Percentiles rank a stretch among this genome's conserved stretches.
These are phyloP conservation scores for Termitomyces sp. DNA, from an alignment of 768 basidiomycete genomes.

Conservation along the genomic window DNA sequence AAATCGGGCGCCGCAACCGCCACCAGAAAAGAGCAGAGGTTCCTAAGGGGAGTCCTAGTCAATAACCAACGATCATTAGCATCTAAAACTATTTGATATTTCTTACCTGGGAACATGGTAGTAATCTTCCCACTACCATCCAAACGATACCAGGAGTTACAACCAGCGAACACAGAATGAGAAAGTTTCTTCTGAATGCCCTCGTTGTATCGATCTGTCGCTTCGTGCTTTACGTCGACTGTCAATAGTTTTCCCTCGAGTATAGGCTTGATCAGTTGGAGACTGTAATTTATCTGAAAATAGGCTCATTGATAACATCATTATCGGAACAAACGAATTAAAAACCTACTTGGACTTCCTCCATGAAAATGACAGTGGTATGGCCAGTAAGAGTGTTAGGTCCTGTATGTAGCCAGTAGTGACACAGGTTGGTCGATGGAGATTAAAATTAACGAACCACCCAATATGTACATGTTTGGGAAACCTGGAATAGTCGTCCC, in stretches of 20 bases:
- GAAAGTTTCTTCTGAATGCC: constrained; percentile 17
- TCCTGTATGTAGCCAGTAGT: constrained; percentile 21
- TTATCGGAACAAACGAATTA: not conserved
- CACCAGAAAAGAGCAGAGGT: constrained; percentile 1
- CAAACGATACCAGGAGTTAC: constrained; percentile 38
- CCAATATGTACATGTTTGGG: constrained; percentile 40
- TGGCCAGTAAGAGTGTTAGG: constrained; percentile 43
- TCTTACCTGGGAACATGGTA: constrained; percentile 35
- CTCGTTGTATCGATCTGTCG: constrained; percentile 19
- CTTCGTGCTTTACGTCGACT: constrained; percentile 16
- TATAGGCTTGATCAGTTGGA: constrained; percentile 21
- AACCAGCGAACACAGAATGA: constrained; percentile 24
- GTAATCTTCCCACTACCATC: constrained; percentile 33
- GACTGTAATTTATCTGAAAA: constrained; percentile 38
- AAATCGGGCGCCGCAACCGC: not conserved
- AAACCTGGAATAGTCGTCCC: constrained; percentile 42
- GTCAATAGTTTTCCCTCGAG: constrained; percentile 12
- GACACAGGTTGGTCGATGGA: not conserved
- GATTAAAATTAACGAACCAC: constrained; percentile 26
- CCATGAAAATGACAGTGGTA: constrained; percentile 39
- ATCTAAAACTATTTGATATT: too few relatives aligned
- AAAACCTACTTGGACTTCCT: constrained; percentile 38
- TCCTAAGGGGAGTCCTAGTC: not conserved
- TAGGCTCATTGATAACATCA: not conserved
- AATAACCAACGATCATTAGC: not conserved